Percentiles rank a stretch among this genome's conserved stretches.
Conservation (phyloP, 495 filamentous ascomycete species). For the Darksidea phi region DNA sequence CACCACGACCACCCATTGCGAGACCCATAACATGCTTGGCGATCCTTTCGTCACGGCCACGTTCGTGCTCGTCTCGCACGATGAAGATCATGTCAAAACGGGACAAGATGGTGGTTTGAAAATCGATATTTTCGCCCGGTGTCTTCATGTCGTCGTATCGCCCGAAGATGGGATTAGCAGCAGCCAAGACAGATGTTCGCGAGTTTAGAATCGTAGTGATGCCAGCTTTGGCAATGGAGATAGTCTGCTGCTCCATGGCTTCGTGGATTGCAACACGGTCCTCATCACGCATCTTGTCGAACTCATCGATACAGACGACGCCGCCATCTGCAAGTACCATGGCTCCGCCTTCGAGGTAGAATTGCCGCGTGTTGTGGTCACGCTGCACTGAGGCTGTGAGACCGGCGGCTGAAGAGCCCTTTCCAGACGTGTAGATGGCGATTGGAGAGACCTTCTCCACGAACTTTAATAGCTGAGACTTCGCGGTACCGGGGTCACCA, state of each 20-base stretch:
- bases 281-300: slow-evolving; percentile 99
- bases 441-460: slow-evolving; percentile 96
- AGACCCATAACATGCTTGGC: slow-evolving; percentile 97
- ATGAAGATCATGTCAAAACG: slow-evolving; percentile 99
- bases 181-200: slow-evolving; percentile 89
- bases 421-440: slow-evolving; percentile 98
- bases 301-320: slow-evolving; percentile 99
- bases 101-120: slow-evolving; percentile 97
- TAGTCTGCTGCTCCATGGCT: slow-evolving; percentile 99
- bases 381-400: slow-evolving; percentile 96
- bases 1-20: slow-evolving; percentile 85
- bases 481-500: slow-evolving; percentile 97
- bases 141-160: slow-evolving; percentile 97
- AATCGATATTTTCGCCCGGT: slow-evolving; percentile 98
- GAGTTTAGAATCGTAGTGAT: slow-evolving; percentile 99
- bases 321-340: slow-evolving; percentile 99
- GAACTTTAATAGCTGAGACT: slow-evolving; percentile 96
- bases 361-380: slow-evolving; percentile 87
- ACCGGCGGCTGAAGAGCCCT: slow-evolving; percentile 97
- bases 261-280: slow-evolving; percentile 99
- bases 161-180: slow-evolving; percentile 96
- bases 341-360: slow-evolving; percentile 96
- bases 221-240: slow-evolving; percentile 98
- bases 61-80: slow-evolving; percentile 91
- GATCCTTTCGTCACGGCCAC: slow-evolving; percentile 85